Evolutionary conservation across 2,329 filamentous ascomycete species (phyloP).

Genomic region (Arachnomyces sp.): DNA sequence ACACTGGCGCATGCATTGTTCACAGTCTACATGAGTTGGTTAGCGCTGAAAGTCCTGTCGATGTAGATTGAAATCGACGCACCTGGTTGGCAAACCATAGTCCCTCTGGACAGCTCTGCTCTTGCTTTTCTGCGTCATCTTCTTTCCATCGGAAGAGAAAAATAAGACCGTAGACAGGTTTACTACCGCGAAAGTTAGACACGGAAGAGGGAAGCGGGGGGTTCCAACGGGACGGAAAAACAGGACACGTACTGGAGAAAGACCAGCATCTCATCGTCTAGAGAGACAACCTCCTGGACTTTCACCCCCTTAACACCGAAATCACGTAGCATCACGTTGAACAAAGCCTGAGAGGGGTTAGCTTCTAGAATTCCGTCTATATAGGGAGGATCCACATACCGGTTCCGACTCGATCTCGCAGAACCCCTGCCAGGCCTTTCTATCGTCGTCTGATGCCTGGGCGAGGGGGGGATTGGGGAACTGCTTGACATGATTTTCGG

Average conservation of each 20-base stretch:
- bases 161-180: constrained; percentile 75
- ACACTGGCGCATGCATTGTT: constrained; percentile 87
- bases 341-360: constrained; percentile 55
- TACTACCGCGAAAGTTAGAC: constrained; percentile 35
- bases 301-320: constrained; percentile 56
- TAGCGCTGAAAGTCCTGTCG: constrained; percentile 4
- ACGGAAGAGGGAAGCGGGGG: constrained; percentile 2
- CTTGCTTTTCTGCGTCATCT: constrained; percentile 44
- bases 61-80: constrained; percentile 13
- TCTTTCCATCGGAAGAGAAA: constrained; percentile 72
- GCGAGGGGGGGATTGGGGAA: constrained; percentile 21
- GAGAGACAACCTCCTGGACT: constrained; percentile 45
- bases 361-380: constrained; percentile 2
- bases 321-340: constrained; percentile 73
- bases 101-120: constrained; percentile 50
- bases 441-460: constrained; percentile 30
- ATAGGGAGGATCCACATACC: constrained; percentile 39
- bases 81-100: constrained; percentile 96
- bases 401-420: constrained; percentile 83
- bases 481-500: constrained; percentile 2
- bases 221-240: background rate
- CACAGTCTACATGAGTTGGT: constrained; percentile 52
- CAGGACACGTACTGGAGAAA: constrained; percentile 49
- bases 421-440: constrained; percentile 38
- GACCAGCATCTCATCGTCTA: constrained; percentile 58